phyloP scores from a whole-genome alignment of 164 flowering plant genomes.

The Vitis amurensis region DNA sequence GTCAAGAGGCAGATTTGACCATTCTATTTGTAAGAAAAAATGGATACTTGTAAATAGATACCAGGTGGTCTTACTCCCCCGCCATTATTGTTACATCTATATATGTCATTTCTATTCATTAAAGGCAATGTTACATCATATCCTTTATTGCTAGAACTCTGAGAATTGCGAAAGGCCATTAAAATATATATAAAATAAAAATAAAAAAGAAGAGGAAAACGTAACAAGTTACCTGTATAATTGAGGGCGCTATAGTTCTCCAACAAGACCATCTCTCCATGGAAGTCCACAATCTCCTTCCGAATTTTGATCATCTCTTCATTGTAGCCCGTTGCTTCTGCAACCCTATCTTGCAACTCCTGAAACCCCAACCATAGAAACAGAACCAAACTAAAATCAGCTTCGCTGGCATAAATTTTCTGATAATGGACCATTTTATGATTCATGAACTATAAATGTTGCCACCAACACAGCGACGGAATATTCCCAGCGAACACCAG shows the following conservation, averaged over 20 bases:
- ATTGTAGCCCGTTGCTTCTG: slow-evolving; percentile 48
- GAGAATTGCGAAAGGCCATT: neutral
- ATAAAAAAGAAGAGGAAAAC: neutral
- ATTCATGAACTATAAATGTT: neutral
- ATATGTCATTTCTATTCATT: neutral
- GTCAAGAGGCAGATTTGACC: too few relatives aligned
- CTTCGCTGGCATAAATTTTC: too few relatives aligned
- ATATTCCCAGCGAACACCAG: neutral
- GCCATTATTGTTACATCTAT: neutral
- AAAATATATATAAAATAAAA: neutral
- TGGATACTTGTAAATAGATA: too few relatives aligned
- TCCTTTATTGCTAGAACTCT: too few relatives aligned
- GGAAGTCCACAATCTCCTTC: slow-evolving; percentile 88
- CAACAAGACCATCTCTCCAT: slow-evolving; percentile 93
- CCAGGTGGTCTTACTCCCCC: too few relatives aligned
- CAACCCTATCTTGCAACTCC: slow-evolving; percentile 77
- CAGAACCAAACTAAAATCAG: too few relatives aligned
- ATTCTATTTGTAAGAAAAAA: too few relatives aligned
- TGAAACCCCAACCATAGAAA: slow-evolving; percentile 22
- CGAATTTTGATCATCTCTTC: slow-evolving; percentile 65
- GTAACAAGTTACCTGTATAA: slow-evolving; percentile 66
- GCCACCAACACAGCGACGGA: neutral
- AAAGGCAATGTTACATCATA: too few relatives aligned
- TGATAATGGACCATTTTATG: too few relatives aligned
- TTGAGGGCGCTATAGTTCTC: slow-evolving; percentile 94